Conservation (phyloP, 2,329 filamentous ascomycete species). For the Sporothrix sp. region DNA sequence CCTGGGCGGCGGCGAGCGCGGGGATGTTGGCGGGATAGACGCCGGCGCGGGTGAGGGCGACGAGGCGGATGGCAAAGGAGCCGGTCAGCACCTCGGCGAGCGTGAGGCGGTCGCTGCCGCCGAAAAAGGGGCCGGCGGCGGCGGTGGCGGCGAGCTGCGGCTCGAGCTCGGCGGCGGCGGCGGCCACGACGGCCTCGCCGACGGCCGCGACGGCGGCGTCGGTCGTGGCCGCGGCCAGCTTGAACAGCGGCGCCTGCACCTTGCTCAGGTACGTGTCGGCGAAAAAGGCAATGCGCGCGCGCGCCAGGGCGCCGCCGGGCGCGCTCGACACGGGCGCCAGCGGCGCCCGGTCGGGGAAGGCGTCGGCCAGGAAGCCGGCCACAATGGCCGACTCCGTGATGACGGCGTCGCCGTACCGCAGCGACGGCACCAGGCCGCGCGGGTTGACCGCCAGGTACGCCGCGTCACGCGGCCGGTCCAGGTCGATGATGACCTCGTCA, state of each 20-base stretch:
- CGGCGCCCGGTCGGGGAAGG: constrained; percentile 42
- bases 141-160: constrained; percentile 46
- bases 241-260: constrained; percentile 37
- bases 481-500: constrained; percentile 64
- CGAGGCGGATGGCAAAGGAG: constrained; percentile 56
- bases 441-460: constrained; percentile 74
- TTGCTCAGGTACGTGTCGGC: constrained; percentile 26
- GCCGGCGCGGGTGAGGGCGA: constrained; percentile 43
- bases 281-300: constrained; percentile 63
- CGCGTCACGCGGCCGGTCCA: constrained; percentile 55
- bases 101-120: constrained; percentile 54
- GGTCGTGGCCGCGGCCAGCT: constrained; percentile 34
- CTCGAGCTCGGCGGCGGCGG: constrained; percentile 58
- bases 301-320: constrained; percentile 45
- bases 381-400: constrained; percentile 66
- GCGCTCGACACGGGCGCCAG: constrained; percentile 48
- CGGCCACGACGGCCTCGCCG: constrained; percentile 41
- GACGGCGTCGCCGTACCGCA: constrained; percentile 57
- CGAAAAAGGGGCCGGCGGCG: constrained; percentile 46
- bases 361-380: constrained; percentile 60
- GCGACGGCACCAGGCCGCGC: constrained; percentile 63
- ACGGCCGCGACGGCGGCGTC: constrained; percentile 41
- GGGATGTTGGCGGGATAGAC: constrained; percentile 35
- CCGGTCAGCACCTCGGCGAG: constrained; percentile 64
- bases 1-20: constrained; percentile 32